phyloP scores from a whole-genome alignment of 106 monocot genomes.

The Amphibolis antarctica region DNA sequence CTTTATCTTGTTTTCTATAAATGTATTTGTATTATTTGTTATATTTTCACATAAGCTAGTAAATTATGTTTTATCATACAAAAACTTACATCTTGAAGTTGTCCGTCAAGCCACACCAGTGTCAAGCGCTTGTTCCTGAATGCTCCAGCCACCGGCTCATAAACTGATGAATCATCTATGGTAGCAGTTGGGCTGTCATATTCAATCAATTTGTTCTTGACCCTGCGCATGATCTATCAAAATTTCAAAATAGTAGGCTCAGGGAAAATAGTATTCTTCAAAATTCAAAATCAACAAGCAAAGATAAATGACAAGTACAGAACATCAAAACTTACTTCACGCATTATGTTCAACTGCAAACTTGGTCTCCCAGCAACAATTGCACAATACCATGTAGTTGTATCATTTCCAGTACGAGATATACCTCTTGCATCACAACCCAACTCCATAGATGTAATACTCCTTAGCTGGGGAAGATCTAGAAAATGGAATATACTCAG shows the following conservation, averaged over 20 bases:
- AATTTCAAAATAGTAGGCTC: background rate
- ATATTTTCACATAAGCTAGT: background rate
- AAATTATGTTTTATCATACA: background rate
- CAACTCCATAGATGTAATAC: slow-evolving; percentile 69
- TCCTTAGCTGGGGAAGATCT: slow-evolving; percentile 90
- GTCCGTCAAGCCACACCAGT: slow-evolving; percentile 93
- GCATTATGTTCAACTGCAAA: slow-evolving; percentile 52
- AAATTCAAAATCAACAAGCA: too few species aligned
- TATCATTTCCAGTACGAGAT: slow-evolving; percentile 74
- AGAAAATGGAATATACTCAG: slow-evolving; percentile 7
- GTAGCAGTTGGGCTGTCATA: slow-evolving; percentile 10
- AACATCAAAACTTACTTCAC: slow-evolving; percentile 38
- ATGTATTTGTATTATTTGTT: background rate
- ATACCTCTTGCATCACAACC: slow-evolving; percentile 95
- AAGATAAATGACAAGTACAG: background rate
- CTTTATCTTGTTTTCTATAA: too few species aligned
- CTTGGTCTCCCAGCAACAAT: slow-evolving; percentile 86
- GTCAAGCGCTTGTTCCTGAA: slow-evolving; percentile 56
- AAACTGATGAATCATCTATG: slow-evolving; percentile 12
- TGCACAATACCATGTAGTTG: slow-evolving; percentile 77
- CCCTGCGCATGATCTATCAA: slow-evolving; percentile 48
- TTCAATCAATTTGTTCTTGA: slow-evolving; percentile 18
- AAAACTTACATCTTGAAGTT: slow-evolving; percentile 53
- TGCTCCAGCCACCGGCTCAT: slow-evolving; percentile 29
- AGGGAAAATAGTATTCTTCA: too few species aligned